These are phyloP conservation scores for Pichia deserticola DNA, from an alignment of 805 yeast species.

Conservation along the genomic window DNA sequence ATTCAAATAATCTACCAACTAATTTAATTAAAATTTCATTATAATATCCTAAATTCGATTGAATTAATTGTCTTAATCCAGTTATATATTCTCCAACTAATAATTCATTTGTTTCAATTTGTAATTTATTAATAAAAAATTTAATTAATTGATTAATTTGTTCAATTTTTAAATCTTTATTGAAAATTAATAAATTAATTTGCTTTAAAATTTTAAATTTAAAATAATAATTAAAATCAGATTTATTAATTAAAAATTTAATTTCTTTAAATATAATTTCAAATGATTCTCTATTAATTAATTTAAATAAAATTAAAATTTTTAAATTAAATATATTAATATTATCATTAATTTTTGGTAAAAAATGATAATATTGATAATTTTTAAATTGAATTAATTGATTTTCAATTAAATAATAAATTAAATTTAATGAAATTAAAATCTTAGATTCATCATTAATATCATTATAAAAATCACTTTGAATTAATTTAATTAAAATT, in stretches of 20 bases:
- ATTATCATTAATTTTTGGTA: slow-evolving; percentile 49
- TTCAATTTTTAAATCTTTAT: slow-evolving; percentile 26
- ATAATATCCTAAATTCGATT: slow-evolving; percentile 48
- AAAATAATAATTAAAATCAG: slow-evolving; percentile 15
- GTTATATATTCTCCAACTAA: slow-evolving; percentile 60
- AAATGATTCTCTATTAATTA: slow-evolving; percentile 49
- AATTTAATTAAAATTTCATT: slow-evolving; percentile 49
- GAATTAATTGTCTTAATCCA: slow-evolving; percentile 66
- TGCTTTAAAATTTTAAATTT: slow-evolving; percentile 49
- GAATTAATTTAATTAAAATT: slow-evolving; percentile 33
- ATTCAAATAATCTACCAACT: slow-evolving; percentile 20
- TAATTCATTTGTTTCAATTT: slow-evolving; percentile 19
- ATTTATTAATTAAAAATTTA: slow-evolving; percentile 42
- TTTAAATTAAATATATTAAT: slow-evolving; percentile 41
- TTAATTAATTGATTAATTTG: slow-evolving; percentile 49
- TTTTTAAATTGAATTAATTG: slow-evolving; percentile 31
- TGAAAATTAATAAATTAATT: slow-evolving; percentile 29
- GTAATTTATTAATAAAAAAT: slow-evolving; percentile 49
- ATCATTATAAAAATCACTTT: not conserved
- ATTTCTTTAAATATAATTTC: slow-evolving; percentile 50
- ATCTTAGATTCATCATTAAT: slow-evolving; percentile 4
- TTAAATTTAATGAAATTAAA: slow-evolving; percentile 12
- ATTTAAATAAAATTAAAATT: slow-evolving; percentile 49
- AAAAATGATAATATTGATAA: slow-evolving; percentile 40
- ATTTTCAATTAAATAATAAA: slow-evolving; percentile 23